Evolutionary conservation across 2,329 filamentous ascomycete genomes (phyloP).

Genomic region (Claviceps quebecensis): DNA sequence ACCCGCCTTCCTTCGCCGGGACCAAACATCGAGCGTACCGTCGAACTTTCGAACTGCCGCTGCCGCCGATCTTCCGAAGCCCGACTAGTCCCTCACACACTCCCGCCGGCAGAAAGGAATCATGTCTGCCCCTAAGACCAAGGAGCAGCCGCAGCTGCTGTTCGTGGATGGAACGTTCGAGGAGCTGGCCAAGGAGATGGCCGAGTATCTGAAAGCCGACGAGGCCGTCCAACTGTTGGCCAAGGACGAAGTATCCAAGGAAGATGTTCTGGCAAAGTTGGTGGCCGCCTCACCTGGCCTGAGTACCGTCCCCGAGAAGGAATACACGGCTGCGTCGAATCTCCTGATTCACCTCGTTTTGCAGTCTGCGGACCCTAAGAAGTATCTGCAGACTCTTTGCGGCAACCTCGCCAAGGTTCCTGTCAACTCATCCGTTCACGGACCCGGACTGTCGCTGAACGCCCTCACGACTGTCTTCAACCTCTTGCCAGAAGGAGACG

Average conservation of each 20-base stretch:
- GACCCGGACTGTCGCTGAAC: conserved; percentile 72
- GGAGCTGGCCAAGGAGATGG: conserved; percentile 88
- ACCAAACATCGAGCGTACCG: too few relatives aligned
- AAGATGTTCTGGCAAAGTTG: conserved; percentile 80
- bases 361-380: conserved; percentile 71
- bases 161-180: conserved; percentile 86
- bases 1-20: not conserved
- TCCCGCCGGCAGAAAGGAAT: not conserved
- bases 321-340: conserved; percentile 93
- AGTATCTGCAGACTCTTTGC: conserved; percentile 80
- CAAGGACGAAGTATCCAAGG: conserved; percentile 51
- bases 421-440: conserved; percentile 72
- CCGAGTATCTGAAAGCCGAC: conserved; percentile 78
- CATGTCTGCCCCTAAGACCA: conserved; percentile 20
- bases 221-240: conserved; percentile 65
- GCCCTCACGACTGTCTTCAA: conserved; percentile 96
- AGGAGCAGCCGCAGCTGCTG: conserved; percentile 44
- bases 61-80: not conserved
- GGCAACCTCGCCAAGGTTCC: conserved; percentile 79
- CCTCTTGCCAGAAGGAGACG: conserved; percentile 62
- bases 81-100: not conserved
- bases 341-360: conserved; percentile 86
- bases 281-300: conserved; percentile 65
- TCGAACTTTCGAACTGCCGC: not conserved
- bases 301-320: conserved; percentile 84